These are phyloP conservation scores for Pythium biforme DNA, from an alignment of 352 stramenopile species.

Conservation along the genomic window DNA sequence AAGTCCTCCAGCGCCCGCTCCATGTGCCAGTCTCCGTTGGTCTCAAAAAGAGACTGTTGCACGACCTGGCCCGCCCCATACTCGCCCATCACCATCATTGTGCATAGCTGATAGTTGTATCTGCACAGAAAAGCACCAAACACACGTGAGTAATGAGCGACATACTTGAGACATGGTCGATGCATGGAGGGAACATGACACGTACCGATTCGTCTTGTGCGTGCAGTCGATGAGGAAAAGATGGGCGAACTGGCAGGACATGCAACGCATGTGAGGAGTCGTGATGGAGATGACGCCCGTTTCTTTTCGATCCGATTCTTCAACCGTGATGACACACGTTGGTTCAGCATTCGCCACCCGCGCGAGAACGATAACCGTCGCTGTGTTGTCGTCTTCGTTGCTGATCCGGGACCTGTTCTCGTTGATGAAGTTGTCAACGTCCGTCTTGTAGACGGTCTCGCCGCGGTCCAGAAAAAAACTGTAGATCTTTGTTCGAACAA, in stretches of 20 bases:
- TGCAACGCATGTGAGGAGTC: background rate
- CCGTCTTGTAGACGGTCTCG: constrained; percentile 1
- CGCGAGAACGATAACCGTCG: background rate
- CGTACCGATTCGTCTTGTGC: constrained; percentile 19
- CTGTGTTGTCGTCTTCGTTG: background rate
- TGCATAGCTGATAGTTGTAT: constrained; percentile 23
- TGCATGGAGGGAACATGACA: background rate
- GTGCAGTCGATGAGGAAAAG: constrained; percentile 16
- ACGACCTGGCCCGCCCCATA: constrained; percentile 8
- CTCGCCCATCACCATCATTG: constrained; percentile 22
- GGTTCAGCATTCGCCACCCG: background rate
- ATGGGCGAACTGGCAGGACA: constrained; percentile 4
- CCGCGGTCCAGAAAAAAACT: background rate
- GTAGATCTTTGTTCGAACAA: background rate
- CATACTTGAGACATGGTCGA: background rate
- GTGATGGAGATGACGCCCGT: constrained; percentile 12
- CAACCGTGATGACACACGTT: background rate
- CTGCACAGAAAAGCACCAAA: constrained; percentile 2
- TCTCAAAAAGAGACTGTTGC: constrained; percentile 19
- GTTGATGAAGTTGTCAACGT: constrained; percentile 13
- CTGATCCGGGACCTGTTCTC: background rate
- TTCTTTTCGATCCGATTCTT: constrained; percentile 1
- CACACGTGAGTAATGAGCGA: background rate
- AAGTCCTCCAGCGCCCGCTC: background rate
- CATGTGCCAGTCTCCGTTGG: constrained; percentile 19